Evolutionary conservation across 2,329 filamentous ascomycete species (phyloP).

Genomic region (Paracoccidioides brasiliensis): DNA sequence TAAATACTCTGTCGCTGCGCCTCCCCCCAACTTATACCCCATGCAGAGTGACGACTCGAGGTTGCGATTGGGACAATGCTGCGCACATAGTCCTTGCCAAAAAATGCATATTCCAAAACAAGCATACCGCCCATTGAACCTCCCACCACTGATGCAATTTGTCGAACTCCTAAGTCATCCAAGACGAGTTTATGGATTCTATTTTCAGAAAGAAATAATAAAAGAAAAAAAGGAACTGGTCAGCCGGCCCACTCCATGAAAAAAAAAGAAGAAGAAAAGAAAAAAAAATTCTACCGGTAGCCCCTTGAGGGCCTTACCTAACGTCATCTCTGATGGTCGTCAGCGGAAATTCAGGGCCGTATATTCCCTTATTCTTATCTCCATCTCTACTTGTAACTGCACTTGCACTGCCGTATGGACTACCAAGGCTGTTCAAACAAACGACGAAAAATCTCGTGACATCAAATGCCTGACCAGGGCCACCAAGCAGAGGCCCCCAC

Average conservation of each 20-base stretch:
- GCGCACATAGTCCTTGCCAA: constrained; percentile 50
- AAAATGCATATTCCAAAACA: constrained; percentile 51
- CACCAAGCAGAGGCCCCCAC: constrained; percentile 43
- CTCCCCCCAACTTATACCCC: constrained; percentile 48
- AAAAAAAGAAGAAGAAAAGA: no score
- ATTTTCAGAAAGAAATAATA: background rate
- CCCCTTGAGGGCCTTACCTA: constrained; percentile 41
- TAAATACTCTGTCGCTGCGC: constrained; percentile 61
- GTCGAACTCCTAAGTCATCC: constrained; percentile 40
- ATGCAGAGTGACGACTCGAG: constrained; percentile 43
- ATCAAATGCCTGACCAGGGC: constrained; percentile 42
- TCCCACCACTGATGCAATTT: constrained; percentile 43
- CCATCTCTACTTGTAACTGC: constrained; percentile 69
- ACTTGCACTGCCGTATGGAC: constrained; percentile 43
- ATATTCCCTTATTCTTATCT: constrained; percentile 57
- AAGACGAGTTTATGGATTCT: constrained; percentile 43
- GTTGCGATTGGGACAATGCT: constrained; percentile 44
- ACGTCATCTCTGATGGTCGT: constrained; percentile 95
- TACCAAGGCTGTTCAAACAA: constrained; percentile 42
- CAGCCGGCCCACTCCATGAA: background rate
- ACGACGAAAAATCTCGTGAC: constrained; percentile 41
- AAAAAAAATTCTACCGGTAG: no score
- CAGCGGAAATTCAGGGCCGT: constrained; percentile 90
- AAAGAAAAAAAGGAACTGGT: background rate
- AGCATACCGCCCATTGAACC: constrained; percentile 49